Percentiles rank a stretch among this genome's conserved stretches.
Conservation (phyloP, 768 basidiomycete species). For the Tylopilus cervinicoccineus region DNA sequence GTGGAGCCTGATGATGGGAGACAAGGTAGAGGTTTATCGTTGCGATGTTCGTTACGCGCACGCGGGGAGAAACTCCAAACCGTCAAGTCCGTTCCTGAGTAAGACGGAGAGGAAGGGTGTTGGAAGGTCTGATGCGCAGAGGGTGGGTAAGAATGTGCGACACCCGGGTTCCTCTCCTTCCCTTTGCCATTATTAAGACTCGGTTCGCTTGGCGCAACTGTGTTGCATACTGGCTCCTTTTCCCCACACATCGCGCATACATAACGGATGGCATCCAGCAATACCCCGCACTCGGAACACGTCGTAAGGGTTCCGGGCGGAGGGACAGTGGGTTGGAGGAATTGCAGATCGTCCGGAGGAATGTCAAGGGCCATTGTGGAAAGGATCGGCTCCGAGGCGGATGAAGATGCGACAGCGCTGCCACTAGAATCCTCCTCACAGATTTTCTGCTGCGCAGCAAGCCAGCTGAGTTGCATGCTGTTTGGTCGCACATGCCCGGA, state of each 20-base stretch:
- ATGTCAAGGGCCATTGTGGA: constrained; percentile 34
- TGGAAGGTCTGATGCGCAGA: constrained; percentile 30
- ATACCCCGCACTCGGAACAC: constrained; percentile 76
- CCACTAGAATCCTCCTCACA: constrained; percentile 18
- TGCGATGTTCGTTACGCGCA: constrained; percentile 13
- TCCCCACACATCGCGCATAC: constrained; percentile 88
- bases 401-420: constrained; percentile 12
- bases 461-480: constrained; percentile 65
- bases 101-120: constrained; percentile 17
- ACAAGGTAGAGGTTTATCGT: constrained; percentile 45
- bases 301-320: constrained; percentile 64
- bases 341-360: constrained; percentile 51
- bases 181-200: constrained; percentile 37
- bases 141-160: constrained; percentile 32
- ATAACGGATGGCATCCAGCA: constrained; percentile 82
- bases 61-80: constrained; percentile 11
- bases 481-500: constrained; percentile 48
- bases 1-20: constrained; percentile 31
- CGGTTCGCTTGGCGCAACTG: constrained; percentile 8
- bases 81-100: constrained; percentile 18
- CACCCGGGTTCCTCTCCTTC: constrained; percentile 37
- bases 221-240: constrained; percentile 45
- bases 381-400: constrained; percentile 15
- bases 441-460: constrained; percentile 48
- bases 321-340: constrained; percentile 43